phyloP scores from a whole-genome alignment of 169 alveolate genomes.

The Theileria orientalis region DNA sequence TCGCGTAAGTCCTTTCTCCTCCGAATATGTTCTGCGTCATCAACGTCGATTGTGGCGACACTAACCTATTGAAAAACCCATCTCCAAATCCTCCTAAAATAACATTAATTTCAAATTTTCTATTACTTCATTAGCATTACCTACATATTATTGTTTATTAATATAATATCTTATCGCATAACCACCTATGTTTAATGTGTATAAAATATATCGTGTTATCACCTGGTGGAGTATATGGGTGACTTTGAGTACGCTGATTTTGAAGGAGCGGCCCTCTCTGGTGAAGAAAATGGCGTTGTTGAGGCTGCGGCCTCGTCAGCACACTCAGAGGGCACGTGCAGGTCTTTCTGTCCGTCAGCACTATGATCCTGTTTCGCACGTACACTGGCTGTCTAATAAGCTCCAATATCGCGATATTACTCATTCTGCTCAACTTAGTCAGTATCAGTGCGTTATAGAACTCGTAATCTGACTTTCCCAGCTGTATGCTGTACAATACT shows the following conservation, averaged over 20 bases:
- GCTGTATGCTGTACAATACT: constrained; percentile 16
- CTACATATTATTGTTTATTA: not conserved
- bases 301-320: not conserved
- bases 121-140: too few relatives aligned
- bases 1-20: not conserved
- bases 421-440: constrained; percentile 24
- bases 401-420: constrained; percentile 27
- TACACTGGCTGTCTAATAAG: constrained; percentile 36
- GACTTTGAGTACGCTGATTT: not conserved
- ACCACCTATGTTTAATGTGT: not conserved
- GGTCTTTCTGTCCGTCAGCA: constrained; percentile 21
- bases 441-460: constrained; percentile 14
- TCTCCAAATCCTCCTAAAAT: not conserved
- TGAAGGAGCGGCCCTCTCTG: not conserved
- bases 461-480: constrained; percentile 39
- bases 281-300: not conserved
- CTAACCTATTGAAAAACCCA: not conserved
- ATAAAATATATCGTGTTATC: not conserved
- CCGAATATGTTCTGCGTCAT: not conserved
- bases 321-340: constrained; percentile 53
- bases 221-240: too few relatives aligned
- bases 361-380: constrained; percentile 28
- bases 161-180: too few relatives aligned
- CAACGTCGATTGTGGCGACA: not conserved
- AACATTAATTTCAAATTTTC: too few relatives aligned